Conservation (phyloP, 1,139 yeast genomes). For the Blastobotrys serpentis region DNA sequence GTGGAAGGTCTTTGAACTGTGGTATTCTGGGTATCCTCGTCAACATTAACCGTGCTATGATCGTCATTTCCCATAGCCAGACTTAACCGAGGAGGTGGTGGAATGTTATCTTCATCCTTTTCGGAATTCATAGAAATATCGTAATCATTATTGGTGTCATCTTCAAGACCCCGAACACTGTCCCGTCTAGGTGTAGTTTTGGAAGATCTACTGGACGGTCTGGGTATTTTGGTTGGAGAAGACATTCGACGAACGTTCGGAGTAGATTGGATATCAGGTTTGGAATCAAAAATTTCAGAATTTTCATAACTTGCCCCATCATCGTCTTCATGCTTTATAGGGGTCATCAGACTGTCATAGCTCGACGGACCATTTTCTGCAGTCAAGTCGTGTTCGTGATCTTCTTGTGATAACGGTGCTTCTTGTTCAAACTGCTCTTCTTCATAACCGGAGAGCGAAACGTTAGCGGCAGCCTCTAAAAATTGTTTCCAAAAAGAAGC, state of each 20-base stretch:
- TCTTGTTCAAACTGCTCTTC: constrained; percentile 39
- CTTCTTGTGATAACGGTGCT: constrained; percentile 1
- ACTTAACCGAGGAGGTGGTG: constrained; percentile 11
- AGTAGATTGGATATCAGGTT: constrained; percentile 18
- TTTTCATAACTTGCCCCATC: not conserved
- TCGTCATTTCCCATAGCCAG: constrained; percentile 6
- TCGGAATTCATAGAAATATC: constrained; percentile 7
- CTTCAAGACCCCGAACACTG: not conserved
- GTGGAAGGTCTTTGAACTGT: not conserved
- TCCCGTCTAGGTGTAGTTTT: constrained; percentile 17
- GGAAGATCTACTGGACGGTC: constrained; percentile 15
- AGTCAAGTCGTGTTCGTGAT: not conserved
- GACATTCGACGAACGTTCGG: constrained; percentile 13
- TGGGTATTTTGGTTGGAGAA: constrained; percentile 20
- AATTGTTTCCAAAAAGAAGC: constrained; percentile 69
- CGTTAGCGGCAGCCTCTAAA: constrained; percentile 74
- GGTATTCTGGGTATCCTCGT: constrained; percentile 1
- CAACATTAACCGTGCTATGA: not conserved
- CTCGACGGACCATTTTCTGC: not conserved
- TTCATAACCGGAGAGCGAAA: constrained; percentile 57
- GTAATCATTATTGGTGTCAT: constrained; percentile 12
- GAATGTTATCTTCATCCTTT: not conserved
- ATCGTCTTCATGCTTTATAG: not conserved
- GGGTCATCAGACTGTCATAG: constrained; percentile 3
- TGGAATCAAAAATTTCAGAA: not conserved